These are phyloP conservation scores for Backusella tarrabulga DNA, from an alignment of 192 early-diverging fungal species.

Conservation along the genomic window DNA sequence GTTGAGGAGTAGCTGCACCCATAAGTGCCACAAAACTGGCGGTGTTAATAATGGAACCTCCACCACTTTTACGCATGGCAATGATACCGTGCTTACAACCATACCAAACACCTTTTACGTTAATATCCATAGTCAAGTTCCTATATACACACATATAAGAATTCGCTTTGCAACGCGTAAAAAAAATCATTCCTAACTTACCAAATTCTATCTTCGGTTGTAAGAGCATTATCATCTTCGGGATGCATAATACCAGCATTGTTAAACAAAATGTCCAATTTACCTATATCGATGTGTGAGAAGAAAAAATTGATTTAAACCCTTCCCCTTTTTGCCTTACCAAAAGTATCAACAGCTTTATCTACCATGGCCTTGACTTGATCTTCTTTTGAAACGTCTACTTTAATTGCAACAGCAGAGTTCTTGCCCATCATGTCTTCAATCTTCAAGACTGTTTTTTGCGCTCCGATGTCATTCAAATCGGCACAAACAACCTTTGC, in stretches of 20 bases:
- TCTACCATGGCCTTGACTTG: constrained; percentile 68
- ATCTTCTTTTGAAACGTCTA: constrained; percentile 73
- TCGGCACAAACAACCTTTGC: constrained; percentile 77
- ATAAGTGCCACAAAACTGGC: constrained; percentile 77
- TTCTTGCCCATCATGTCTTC: constrained; percentile 39
- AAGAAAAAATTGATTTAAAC: not conserved
- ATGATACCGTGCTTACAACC: constrained; percentile 82
- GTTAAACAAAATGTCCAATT: constrained; percentile 82
- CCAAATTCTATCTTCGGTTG: constrained; percentile 77
- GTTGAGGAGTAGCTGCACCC: constrained; percentile 81
- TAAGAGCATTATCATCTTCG: constrained; percentile 73
- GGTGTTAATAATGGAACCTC: constrained; percentile 83
- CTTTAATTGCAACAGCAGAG: constrained; percentile 58
- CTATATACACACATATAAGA: constrained; percentile 26
- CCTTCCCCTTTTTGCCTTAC: constrained; percentile 34
- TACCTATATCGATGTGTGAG: constrained; percentile 43
- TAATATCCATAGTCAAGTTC: constrained; percentile 74
- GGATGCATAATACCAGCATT: constrained; percentile 88
- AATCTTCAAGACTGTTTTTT: constrained; percentile 54
- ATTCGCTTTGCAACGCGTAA: not conserved
- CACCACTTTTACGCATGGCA: constrained; percentile 69
- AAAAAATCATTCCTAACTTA: constrained; percentile 37
- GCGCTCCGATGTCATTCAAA: constrained; percentile 63
- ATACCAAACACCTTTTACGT: constrained; percentile 89
- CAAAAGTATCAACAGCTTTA: constrained; percentile 62